phyloP scores from a whole-genome alignment of 2,329 filamentous ascomycete species.

The Eutypa lata region DNA sequence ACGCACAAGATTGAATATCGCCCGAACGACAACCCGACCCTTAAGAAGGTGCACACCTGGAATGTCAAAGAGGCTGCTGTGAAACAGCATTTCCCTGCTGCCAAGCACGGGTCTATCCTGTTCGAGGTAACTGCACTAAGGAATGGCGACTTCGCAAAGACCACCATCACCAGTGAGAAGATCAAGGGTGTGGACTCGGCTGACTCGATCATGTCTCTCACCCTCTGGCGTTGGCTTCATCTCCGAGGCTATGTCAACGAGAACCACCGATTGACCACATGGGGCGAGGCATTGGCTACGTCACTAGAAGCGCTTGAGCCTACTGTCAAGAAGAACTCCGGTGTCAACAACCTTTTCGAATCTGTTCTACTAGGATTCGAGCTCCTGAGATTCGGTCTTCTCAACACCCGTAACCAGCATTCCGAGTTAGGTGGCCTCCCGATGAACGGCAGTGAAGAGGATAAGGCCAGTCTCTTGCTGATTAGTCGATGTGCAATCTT shows the following conservation, averaged over 20 bases:
- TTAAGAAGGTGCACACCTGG: constrained; percentile 59
- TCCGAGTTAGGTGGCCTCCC: constrained; percentile 54
- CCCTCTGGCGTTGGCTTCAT: constrained; percentile 85
- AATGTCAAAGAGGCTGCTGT: constrained; percentile 62
- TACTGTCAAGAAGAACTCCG: constrained; percentile 41
- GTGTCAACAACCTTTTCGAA: constrained; percentile 62
- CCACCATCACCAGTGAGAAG: constrained; percentile 61
- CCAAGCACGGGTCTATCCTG: constrained; percentile 43
- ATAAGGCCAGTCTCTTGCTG: constrained; percentile 74
- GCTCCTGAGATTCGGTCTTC: constrained; percentile 72
- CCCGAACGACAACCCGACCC: constrained; percentile 45
- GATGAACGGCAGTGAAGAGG: constrained; percentile 60
- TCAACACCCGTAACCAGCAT: constrained; percentile 66
- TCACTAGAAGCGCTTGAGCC: constrained; percentile 63
- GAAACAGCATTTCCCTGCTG: constrained; percentile 45
- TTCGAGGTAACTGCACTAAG: constrained; percentile 67
- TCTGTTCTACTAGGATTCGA: constrained; percentile 81
- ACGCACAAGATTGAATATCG: constrained; percentile 66
- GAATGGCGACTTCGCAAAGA: constrained; percentile 65
- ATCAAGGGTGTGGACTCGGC: constrained; percentile 58
- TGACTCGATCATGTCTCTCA: constrained; percentile 69
- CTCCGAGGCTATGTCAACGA: constrained; percentile 81
- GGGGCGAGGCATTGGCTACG: constrained; percentile 76
- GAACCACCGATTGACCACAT: constrained; percentile 74
- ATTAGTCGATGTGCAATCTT: constrained; percentile 85